Percentiles rank a stretch among this genome's conserved stretches.
phyloP scores from a whole-genome alignment of 2,329 filamentous ascomycete genomes.

The Calonectria hawksworthii region DNA sequence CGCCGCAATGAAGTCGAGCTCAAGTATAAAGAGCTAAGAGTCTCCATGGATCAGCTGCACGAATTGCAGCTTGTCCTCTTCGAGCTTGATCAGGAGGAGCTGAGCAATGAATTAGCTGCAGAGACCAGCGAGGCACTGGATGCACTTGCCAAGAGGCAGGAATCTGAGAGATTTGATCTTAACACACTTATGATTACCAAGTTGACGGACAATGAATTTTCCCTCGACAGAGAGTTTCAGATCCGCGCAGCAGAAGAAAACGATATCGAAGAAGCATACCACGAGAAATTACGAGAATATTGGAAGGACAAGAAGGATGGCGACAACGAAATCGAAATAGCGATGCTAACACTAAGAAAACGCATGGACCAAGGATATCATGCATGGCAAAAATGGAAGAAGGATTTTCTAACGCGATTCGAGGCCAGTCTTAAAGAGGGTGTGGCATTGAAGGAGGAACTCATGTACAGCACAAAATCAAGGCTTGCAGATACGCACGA shows the following conservation, averaged over 20 bases:
- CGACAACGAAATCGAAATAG: constrained; percentile 47
- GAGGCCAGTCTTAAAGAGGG: constrained; percentile 56
- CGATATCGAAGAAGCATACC: constrained; percentile 60
- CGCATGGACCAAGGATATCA: constrained; percentile 58
- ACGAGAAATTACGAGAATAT: constrained; percentile 53
- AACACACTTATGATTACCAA: constrained; percentile 42
- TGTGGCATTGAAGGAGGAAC: constrained; percentile 55
- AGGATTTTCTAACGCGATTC: constrained; percentile 56
- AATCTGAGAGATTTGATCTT: constrained; percentile 49
- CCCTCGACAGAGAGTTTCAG: constrained; percentile 57
- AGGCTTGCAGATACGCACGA: constrained; percentile 48
- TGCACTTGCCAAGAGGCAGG: constrained; percentile 51
- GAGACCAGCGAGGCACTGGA: constrained; percentile 44
- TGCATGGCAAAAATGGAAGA: constrained; percentile 58
- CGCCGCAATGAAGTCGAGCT: constrained; percentile 55
- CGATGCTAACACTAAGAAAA: constrained; percentile 52
- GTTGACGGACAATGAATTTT: constrained; percentile 51
- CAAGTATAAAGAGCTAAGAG: constrained; percentile 56
- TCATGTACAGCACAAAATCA: constrained; percentile 56
- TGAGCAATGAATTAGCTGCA: constrained; percentile 44
- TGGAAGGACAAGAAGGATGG: constrained; percentile 54
- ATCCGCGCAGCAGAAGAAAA: constrained; percentile 57
- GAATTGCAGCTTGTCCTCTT: constrained; percentile 58
- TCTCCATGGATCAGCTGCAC: constrained; percentile 56
- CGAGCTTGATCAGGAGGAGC: constrained; percentile 54